A percentile compares a stretch with the other conserved stretches of the same genome.
Evolutionary conservation across 2,329 filamentous ascomycete species (phyloP).

Genomic region (Diplodia corticola): DNA sequence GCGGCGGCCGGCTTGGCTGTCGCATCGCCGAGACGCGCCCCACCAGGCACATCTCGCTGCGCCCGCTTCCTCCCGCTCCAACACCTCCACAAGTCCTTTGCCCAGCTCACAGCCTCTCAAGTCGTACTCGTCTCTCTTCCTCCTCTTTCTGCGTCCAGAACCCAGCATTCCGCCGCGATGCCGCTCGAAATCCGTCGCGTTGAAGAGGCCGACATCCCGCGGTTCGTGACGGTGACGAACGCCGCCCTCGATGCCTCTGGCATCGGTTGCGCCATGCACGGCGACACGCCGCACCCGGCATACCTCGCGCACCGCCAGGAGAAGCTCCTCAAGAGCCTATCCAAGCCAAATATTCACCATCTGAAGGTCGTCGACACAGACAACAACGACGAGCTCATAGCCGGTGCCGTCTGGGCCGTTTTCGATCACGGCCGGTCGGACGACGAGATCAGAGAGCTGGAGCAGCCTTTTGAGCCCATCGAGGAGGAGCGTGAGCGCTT

Average conservation of each 20-base stretch:
- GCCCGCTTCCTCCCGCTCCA: background rate
- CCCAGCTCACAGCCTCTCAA: background rate
- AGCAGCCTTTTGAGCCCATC: constrained; percentile 19
- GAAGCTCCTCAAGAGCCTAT: constrained; percentile 32
- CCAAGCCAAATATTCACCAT: constrained; percentile 31
- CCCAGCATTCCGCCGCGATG: constrained; percentile 29
- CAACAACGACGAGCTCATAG: constrained; percentile 26
- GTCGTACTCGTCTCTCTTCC: background rate
- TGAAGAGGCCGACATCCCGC: constrained; percentile 32
- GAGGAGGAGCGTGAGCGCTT: constrained; percentile 8
- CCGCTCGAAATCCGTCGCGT: constrained; percentile 37
- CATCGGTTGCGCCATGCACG: constrained; percentile 30
- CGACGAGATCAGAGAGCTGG: constrained; percentile 26
- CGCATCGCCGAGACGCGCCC: background rate
- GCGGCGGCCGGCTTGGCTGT: constrained; percentile 16
- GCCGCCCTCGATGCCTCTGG: constrained; percentile 32
- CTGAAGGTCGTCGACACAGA: constrained; percentile 24
- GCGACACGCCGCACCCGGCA: constrained; percentile 28
- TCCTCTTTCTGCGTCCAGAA: background rate
- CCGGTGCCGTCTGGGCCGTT: constrained; percentile 19
- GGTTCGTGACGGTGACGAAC: constrained; percentile 33
- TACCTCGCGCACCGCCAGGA: constrained; percentile 27
- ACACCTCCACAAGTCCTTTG: background rate
- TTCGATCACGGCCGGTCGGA: constrained; percentile 9
- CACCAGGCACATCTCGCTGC: background rate